Conservation (phyloP, 2,329 filamentous ascomycete genomes). For the Aureobasidium sp. region DNA sequence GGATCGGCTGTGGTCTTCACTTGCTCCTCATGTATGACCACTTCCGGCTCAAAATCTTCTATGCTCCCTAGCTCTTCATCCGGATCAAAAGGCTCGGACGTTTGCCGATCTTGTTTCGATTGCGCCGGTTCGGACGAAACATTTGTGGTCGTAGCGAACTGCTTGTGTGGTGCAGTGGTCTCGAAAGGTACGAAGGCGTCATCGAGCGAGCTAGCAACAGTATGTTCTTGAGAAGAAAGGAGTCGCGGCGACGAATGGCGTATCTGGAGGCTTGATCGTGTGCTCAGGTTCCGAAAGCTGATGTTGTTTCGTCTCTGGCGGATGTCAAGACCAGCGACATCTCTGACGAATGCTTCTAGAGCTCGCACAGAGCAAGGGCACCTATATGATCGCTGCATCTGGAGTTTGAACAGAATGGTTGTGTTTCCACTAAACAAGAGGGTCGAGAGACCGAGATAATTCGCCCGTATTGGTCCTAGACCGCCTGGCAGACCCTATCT, state of each 20-base stretch:
- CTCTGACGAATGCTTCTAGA: slow-evolving; percentile 20
- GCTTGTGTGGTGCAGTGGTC: not conserved
- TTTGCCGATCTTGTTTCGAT: not conserved
- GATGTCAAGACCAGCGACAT: slow-evolving; percentile 20
- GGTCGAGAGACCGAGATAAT: not conserved
- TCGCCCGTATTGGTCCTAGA: not conserved
- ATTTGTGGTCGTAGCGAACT: not conserved
- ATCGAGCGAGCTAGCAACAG: not conserved
- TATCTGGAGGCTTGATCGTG: slow-evolving; percentile 6
- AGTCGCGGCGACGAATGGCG: not conserved
- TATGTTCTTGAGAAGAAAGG: not conserved
- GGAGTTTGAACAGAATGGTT: not conserved
- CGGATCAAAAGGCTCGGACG: not conserved
- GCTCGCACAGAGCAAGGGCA: slow-evolving; percentile 20
- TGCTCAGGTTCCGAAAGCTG: slow-evolving; percentile 13
- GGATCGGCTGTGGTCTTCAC: not conserved
- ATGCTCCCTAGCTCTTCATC: not conserved
- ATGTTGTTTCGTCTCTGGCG: not conserved
- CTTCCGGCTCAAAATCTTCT: slow-evolving; percentile 7
- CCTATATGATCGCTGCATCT: slow-evolving; percentile 6
- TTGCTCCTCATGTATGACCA: not conserved
- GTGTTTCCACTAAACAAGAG: not conserved
- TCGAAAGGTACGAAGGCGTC: slow-evolving; percentile 17
- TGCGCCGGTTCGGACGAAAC: not conserved
- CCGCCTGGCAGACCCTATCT: not conserved